Evolutionary conservation across 306 rosid species (phyloP).

Genomic region (Pyrus betulifolia): DNA sequence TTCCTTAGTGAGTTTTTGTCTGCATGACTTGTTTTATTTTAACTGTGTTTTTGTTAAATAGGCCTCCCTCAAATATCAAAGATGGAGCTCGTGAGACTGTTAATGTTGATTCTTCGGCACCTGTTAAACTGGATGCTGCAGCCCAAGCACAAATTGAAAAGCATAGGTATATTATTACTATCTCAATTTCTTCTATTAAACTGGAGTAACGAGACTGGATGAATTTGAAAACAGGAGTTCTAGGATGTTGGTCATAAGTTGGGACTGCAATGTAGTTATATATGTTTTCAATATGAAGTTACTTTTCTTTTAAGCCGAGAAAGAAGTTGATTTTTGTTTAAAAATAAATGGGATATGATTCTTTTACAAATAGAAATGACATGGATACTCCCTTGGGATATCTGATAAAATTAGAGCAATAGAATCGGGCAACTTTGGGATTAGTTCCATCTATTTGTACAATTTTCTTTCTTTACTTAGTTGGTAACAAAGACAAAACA

Average conservation of each 20-base stretch:
- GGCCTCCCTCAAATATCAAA: conserved; percentile 43
- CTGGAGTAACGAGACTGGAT: neutral
- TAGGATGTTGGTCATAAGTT: neutral
- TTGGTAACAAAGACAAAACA: neutral
- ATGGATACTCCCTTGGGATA: neutral
- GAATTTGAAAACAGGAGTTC: neutral
- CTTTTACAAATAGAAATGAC: neutral
- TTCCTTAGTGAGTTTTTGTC: conserved; percentile 4
- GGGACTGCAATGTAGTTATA: neutral
- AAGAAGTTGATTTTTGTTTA: neutral
- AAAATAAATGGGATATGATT: neutral
- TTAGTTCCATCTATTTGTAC: neutral
- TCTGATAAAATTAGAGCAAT: neutral
- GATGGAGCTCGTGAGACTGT: conserved; percentile 41
- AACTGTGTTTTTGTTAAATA: conserved; percentile 26
- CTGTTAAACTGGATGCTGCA: conserved; percentile 69
- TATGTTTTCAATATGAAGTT: neutral
- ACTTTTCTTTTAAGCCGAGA: neutral
- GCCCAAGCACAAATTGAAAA: conserved; percentile 70
- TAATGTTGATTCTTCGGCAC: conserved; percentile 35
- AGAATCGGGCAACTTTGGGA: neutral
- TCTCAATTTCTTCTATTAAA: neutral
- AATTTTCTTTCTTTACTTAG: neutral
- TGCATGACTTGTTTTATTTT: conserved; percentile 18
- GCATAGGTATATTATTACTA: conserved; percentile 46